Evolutionary conservation across 108 stramenopile genomes (phyloP).

Genomic region (Stephanodiscus minutulus): DNA sequence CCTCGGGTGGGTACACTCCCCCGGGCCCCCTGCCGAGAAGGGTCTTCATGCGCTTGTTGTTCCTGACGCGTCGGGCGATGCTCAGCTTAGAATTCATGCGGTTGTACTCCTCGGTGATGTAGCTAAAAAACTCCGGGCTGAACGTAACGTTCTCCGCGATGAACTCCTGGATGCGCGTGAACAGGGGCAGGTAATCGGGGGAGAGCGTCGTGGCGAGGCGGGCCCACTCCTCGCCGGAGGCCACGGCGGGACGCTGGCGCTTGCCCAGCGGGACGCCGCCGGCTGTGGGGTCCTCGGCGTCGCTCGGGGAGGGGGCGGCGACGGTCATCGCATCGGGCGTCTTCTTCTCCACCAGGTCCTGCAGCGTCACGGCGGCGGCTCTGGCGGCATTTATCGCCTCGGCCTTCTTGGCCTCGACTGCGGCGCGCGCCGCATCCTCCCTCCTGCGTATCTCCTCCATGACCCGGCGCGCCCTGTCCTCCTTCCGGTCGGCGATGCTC

Average conservation of each 20-base stretch:
- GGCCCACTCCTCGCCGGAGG: slow-evolving; percentile 75
- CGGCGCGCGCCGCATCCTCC: slow-evolving; percentile 9
- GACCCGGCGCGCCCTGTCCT: slow-evolving; percentile 12
- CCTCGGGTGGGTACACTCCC: slow-evolving; percentile 44
- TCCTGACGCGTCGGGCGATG: slow-evolving; percentile 43
- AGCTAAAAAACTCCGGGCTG: slow-evolving; percentile 64
- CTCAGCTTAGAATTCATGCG: slow-evolving; percentile 36
- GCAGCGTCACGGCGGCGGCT: slow-evolving; percentile 12
- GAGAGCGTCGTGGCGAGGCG: slow-evolving; percentile 56
- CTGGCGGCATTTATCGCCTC: slow-evolving; percentile 15
- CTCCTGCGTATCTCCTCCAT: slow-evolving; percentile 20
- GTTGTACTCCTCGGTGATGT: slow-evolving; percentile 62
- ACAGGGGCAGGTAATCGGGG: slow-evolving; percentile 37
- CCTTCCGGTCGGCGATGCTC: slow-evolving; percentile 29
- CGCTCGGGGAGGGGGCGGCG: slow-evolving; percentile 16
- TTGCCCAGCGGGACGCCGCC: slow-evolving; percentile 35
- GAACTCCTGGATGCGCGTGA: slow-evolving; percentile 61
- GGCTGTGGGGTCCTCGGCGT: slow-evolving; percentile 4
- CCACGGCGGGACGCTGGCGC: slow-evolving; percentile 62
- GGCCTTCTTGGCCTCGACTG: slow-evolving; percentile 20
- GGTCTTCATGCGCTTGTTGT: slow-evolving; percentile 40
- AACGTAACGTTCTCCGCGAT: slow-evolving; percentile 70
- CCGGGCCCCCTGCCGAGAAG: slow-evolving; percentile 44
- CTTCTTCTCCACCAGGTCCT: slow-evolving; percentile 8
- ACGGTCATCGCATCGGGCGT: slow-evolving; percentile 1